A percentile compares a stretch with the other conserved stretches of the same genome.
Conservation (phyloP, 2,329 filamentous ascomycete genomes). For the Stagonosporopsis chrysanthemi region DNA sequence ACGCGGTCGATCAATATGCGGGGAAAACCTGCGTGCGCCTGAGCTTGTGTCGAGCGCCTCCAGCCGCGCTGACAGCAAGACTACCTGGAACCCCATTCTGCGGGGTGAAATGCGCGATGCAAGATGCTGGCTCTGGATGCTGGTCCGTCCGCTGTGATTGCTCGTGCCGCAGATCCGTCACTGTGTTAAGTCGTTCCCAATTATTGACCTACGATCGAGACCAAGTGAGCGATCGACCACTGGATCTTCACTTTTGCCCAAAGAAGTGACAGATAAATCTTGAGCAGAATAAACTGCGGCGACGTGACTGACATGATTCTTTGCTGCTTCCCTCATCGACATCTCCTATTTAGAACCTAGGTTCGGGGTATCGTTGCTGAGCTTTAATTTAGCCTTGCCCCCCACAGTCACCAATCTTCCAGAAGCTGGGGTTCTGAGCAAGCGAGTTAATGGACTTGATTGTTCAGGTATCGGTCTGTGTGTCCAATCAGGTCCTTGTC, state of each 20-base stretch:
- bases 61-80: constrained; percentile 6
- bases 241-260: background rate
- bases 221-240: constrained; percentile 1
- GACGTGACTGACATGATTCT: background rate
- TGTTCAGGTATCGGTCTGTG: background rate
- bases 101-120: constrained; percentile 22
- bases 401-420: constrained; percentile 7
- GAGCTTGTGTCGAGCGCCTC: background rate
- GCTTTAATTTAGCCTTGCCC: background rate
- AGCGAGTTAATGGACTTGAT: background rate
- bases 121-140: constrained; percentile 19
- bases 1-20: constrained; percentile 26
- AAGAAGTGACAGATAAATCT: background rate
- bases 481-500: background rate
- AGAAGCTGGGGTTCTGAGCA: constrained; percentile 5
- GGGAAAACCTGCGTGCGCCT: constrained; percentile 19
- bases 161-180: constrained; percentile 13
- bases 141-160: constrained; percentile 28
- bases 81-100: background rate
- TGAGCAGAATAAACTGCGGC: background rate
- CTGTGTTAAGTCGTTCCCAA: constrained; percentile 8
- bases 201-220: background rate
- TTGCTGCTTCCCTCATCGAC: background rate
- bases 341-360: background rate
- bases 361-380: background rate